Base-by-base conservation (phyloP, 441 rosid species). In the Populus tomentosa region DNA sequence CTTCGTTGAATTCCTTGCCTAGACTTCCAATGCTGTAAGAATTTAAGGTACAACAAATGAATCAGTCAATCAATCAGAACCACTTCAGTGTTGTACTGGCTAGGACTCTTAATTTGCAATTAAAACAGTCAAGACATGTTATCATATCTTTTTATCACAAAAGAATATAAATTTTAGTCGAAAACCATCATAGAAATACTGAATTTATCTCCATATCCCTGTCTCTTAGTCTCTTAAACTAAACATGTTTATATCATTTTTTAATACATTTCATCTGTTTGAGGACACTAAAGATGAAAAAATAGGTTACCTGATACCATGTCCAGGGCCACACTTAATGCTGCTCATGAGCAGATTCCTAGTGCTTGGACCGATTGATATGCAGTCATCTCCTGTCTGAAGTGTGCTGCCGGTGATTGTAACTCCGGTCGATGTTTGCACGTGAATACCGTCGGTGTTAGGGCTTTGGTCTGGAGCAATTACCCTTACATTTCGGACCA, bases 1-100 rank as follows among this genome's bases (percentile, higher is more conserved):
- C 91, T 84, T 91, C 94, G 6, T 65, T 71, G 2, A 63, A 24
- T 11, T 56, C 10, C 18, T 72, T 84, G 3, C 85, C 96, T n/a
- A 91, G 84, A 80, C 96, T 88, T 16, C 90, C 90, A 21, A 88
- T 80, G 71, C 90, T 88, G 87, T 46, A 46, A 46, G 2, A 4
- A 46, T 1, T 46, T 62, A 46, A 53, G 5, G 7, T 14, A 0
- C 56, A 46, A 14, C 53, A 46, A 46, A 42, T 11, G 2, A 42
- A 42, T 11, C 1, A 36, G 9, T 42, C 53, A 42, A 42, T 42
- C 53, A 42, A 42, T 11, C 16, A 42, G 53, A 42, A 42, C 16
- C 53, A 3, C 53, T 11, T 32, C 28, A 24, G 1, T 7, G 24
- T 7, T 24, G 13, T 10, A 11, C 50, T 11, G 10, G 13, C 5